Conservation (phyloP, 805 yeast species). For the Saturnispora dispora region DNA sequence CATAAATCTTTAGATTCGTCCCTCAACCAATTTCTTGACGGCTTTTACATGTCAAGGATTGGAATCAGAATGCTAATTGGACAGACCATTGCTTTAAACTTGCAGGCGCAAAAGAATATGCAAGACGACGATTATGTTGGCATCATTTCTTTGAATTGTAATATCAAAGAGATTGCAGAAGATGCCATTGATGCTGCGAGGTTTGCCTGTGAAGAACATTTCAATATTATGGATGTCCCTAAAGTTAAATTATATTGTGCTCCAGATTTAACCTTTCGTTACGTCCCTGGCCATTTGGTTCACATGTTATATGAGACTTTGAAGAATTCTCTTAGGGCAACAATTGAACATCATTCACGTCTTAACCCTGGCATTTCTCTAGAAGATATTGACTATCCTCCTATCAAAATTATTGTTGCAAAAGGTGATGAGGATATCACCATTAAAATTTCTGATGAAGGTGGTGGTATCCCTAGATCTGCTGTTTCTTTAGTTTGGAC, state of each 20-base stretch:
- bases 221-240: slow-evolving; percentile 81
- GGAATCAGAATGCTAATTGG: slow-evolving; percentile 92
- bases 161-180: slow-evolving; percentile 71
- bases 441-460: slow-evolving; percentile 84
- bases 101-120: slow-evolving; percentile 29
- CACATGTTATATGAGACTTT: slow-evolving; percentile 87
- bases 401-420: slow-evolving; percentile 77
- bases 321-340: slow-evolving; percentile 81
- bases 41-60: slow-evolving; percentile 83
- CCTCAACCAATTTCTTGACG: slow-evolving; percentile 72
- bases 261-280: slow-evolving; percentile 71
- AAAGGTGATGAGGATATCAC: slow-evolving; percentile 89
- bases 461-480: slow-evolving; percentile 85
- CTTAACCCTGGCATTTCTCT: slow-evolving; percentile 39
- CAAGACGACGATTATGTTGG: slow-evolving; percentile 68
- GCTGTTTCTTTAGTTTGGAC: slow-evolving; percentile 86
- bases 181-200: slow-evolving; percentile 88
- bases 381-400: slow-evolving; percentile 67
- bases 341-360: slow-evolving; percentile 69
- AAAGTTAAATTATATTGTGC: slow-evolving; percentile 71
- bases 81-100: slow-evolving; percentile 72
- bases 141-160: slow-evolving; percentile 77
- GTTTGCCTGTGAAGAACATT: slow-evolving; percentile 85
- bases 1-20: slow-evolving; percentile 49
- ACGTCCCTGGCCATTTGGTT: slow-evolving; percentile 86